Evolutionary conservation across 805 yeast species (phyloP).

Genomic region (Kluyveromyces aestuarii): DNA sequence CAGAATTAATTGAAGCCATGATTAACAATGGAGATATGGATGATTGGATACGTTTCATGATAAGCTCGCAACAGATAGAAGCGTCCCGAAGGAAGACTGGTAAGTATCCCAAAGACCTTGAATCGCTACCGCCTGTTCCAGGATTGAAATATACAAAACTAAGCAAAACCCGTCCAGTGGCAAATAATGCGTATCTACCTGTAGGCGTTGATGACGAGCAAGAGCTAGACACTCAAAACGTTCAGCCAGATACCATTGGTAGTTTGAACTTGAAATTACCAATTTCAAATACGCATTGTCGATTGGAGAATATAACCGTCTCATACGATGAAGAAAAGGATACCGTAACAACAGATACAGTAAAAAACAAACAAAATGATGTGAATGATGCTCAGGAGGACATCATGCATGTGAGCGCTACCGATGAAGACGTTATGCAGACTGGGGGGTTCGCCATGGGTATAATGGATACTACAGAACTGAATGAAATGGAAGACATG

Average conservation of each 20-base stretch:
- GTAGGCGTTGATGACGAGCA: conserved; percentile 28
- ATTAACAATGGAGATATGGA: conserved; percentile 27
- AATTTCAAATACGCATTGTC: conserved; percentile 26
- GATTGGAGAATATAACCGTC: conserved; percentile 22
- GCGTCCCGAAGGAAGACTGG: conserved; percentile 16
- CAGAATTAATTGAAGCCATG: conserved; percentile 21
- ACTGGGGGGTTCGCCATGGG: conserved; percentile 2
- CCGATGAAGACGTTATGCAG: conserved; percentile 3
- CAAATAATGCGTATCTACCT: conserved; percentile 26
- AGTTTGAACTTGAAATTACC: conserved; percentile 25
- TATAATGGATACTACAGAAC: conserved; percentile 8
- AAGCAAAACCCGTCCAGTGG: background rate
- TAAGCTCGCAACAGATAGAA: conserved; percentile 24
- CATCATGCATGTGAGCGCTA: conserved; percentile 5
- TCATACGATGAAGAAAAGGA: conserved; percentile 21
- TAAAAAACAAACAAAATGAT: conserved; percentile 1
- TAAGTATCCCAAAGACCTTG: conserved; percentile 12
- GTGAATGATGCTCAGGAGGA: conserved; percentile 4
- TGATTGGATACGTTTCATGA: conserved; percentile 29
- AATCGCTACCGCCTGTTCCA: conserved; percentile 15
- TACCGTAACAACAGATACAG: conserved; percentile 1
- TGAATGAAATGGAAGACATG: conserved; percentile 26
- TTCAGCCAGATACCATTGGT: conserved; percentile 23
- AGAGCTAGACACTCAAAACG: conserved; percentile 22
- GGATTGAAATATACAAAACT: conserved; percentile 20